phyloP scores from a whole-genome alignment of 345 rosid genomes.

The Anacardium occidentale region DNA sequence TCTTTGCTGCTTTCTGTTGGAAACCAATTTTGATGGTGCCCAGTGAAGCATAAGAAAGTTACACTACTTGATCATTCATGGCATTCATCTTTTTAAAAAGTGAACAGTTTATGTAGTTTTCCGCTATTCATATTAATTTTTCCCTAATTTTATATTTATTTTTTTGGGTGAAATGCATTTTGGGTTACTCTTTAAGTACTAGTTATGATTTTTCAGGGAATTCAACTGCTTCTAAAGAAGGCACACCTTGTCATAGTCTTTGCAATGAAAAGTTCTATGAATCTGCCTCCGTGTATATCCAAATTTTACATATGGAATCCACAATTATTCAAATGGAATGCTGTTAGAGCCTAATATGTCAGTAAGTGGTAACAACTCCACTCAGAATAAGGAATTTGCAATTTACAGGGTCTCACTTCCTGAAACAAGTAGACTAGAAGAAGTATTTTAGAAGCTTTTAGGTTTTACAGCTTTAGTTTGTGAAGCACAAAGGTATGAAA shows the following conservation, averaged over 20 bases:
- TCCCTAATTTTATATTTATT: no score
- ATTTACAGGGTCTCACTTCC: conserved; percentile 38
- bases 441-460: conserved; percentile 44
- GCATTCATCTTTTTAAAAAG: not conserved
- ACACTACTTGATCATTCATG: not conserved
- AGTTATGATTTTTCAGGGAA: conserved; percentile 41
- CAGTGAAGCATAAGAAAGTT: not conserved
- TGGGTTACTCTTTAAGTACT: no score
- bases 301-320: conserved; percentile 11
- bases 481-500: conserved; percentile 33
- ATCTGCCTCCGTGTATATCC: conserved; percentile 16
- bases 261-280: conserved; percentile 22
- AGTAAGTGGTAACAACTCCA: conserved; percentile 30
- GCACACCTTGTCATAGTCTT: conserved; percentile 15
- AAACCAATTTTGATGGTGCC: no score
- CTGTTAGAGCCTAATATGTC: conserved; percentile 39
- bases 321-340: conserved; percentile 29
- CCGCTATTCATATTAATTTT: no score
- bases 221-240: conserved; percentile 20
- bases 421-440: conserved; percentile 39
- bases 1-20: no score
- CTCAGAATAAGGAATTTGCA: conserved; percentile 28
- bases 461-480: conserved; percentile 47
- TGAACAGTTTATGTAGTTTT: no score
- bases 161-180: not conserved